Conservation (phyloP, 176 grass and related monocot genomes). For the Aegilops bicornis region DNA sequence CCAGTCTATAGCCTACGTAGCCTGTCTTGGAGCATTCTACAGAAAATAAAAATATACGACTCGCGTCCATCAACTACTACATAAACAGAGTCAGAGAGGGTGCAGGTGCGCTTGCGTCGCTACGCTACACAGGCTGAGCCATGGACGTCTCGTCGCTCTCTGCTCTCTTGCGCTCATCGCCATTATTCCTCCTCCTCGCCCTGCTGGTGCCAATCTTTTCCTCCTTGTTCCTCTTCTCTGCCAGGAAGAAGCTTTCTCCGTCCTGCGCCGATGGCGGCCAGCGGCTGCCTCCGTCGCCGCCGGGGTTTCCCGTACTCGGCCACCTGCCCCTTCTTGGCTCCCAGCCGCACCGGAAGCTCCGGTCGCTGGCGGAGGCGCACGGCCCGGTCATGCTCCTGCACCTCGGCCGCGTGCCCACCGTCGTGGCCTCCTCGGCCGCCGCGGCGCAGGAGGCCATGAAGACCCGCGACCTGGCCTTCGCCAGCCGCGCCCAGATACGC, state of each 20-base stretch:
- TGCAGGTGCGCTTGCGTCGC: not conserved
- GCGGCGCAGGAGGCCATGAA: conserved; percentile 48
- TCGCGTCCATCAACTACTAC: too few species aligned
- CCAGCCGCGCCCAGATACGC: conserved; percentile 18
- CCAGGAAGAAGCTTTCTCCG: not conserved
- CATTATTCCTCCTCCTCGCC: not conserved
- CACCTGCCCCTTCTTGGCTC: conserved; percentile 54
- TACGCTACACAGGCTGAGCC: not conserved
- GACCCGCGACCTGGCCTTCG: conserved; percentile 50
- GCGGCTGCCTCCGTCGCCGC: conserved; percentile 38
- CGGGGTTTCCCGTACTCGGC: conserved; percentile 49
- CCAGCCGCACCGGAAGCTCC: conserved; percentile 33
- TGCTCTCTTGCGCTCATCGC: not conserved
- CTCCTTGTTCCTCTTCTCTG: not conserved
- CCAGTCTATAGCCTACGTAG: not conserved
- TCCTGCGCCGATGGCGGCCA: not conserved
- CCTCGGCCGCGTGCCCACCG: conserved; percentile 44
- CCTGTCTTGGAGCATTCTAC: not conserved
- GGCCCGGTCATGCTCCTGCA: conserved; percentile 55
- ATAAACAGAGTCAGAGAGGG: not conserved
- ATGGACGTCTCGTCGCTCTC: conserved; percentile 25
- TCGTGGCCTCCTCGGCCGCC: conserved; percentile 52
- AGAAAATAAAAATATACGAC: not conserved
- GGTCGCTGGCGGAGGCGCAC: conserved; percentile 21
- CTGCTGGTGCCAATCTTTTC: not conserved